Evolutionary conservation across 1,284 basidiomycete species (phyloP), one percentile per base, ranked within the genome.

Genomic region (Cryptococcus jaspeensis): DNA sequence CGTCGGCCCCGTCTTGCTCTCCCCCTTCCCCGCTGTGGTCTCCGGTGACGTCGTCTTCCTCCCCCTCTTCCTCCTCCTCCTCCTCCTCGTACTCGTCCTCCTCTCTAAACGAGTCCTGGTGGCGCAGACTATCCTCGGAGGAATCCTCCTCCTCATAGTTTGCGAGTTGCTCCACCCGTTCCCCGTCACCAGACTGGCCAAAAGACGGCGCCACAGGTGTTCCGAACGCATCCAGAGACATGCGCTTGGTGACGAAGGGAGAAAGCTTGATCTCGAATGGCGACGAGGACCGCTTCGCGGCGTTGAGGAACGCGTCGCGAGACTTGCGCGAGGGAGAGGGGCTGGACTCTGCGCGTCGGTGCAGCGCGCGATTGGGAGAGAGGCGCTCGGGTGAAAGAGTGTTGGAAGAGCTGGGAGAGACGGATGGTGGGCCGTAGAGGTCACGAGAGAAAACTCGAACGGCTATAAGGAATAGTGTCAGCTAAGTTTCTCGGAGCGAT

Each of bases 231-330:
- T 72, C 68, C 2, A 72, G 58, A 5, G 64, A 67, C 58, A 72
- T 70, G 16, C 70, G 64, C 46, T 67, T 70, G n/a, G 69, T 61
- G 11, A 70, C 69, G 45, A 53, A 55, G 1, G 70, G 63, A 3
- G 65, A 61, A 16, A 72, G 60, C 50, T 66, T 70, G 56, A 72
- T 59, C 53, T 72, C 70, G 54, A 66, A 72, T 1, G 70, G 70
- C 20, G 70, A 72, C 9, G 64, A 59, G 1, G 67, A 66, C 22
- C 70, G 54, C 15, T 62, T 56, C n/a, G 56, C 64, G n/a, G 51
- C 50, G 46, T 40, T 60, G 32, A 36, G 16, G 35, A 58, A 55
- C 15, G 47, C 50, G 6, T 49, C 37, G 22, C 53, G 41, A 38
- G 44, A 32, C n/a, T 47, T 41, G 13, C 50, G 49, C 20, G 60